Conservation (phyloP, 345 rosid genomes). For the Acer campestre region DNA sequence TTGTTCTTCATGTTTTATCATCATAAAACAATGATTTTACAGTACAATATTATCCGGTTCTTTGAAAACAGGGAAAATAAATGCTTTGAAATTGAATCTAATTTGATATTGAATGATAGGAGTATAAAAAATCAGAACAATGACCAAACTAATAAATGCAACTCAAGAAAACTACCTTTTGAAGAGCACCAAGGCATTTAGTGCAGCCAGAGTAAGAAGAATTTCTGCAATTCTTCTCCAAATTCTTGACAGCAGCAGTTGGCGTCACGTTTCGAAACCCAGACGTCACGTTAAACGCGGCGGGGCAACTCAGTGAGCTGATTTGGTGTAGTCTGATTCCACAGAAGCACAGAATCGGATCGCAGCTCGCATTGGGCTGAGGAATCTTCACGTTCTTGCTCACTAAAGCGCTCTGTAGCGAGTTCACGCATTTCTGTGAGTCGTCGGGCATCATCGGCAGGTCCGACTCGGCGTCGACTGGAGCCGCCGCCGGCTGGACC, state of each 20-base stretch:
- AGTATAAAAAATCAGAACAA: slow-evolving; percentile 8
- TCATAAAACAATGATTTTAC: background rate
- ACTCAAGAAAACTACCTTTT: slow-evolving; percentile 54
- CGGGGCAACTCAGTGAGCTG: slow-evolving; percentile 91
- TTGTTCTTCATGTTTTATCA: background rate
- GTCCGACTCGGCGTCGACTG: slow-evolving; percentile 51
- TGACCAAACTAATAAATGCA: slow-evolving; percentile 27
- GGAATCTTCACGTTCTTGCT: slow-evolving; percentile 78
- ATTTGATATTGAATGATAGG: no score
- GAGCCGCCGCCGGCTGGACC: slow-evolving; percentile 56
- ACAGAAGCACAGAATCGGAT: slow-evolving; percentile 85
- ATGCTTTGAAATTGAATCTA: background rate
- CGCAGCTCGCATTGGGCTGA: slow-evolving; percentile 86
- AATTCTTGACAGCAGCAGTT: slow-evolving; percentile 78
- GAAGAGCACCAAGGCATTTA: slow-evolving; percentile 91
- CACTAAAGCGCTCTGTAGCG: slow-evolving; percentile 75
- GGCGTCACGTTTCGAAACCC: slow-evolving; percentile 80
- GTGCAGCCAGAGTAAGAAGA: slow-evolving; percentile 95
- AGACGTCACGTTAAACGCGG: slow-evolving; percentile 76
- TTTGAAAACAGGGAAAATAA: background rate
- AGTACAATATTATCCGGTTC: background rate
- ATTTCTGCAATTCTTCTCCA: slow-evolving; percentile 88
- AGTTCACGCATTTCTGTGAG: slow-evolving; percentile 94
- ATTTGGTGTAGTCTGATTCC: slow-evolving; percentile 97
- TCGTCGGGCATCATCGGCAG: slow-evolving; percentile 94